Base-by-base conservation (phyloP, 2,329 filamentous ascomycete genomes). In the Nectriaceae sp. region DNA sequence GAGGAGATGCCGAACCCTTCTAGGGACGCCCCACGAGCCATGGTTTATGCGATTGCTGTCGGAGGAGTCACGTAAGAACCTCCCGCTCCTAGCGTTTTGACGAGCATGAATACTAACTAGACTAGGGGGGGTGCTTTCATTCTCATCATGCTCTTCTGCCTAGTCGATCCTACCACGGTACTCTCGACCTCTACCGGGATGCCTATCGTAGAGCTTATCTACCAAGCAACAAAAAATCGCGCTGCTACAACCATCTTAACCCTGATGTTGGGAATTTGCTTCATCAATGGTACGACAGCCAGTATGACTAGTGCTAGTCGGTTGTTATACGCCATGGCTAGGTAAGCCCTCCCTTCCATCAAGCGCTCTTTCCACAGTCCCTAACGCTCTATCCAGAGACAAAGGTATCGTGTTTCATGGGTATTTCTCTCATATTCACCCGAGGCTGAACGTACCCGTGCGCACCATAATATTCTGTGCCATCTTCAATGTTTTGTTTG, bases 1-100 rank as follows among this genome's bases (percentile, higher is more conserved):
- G 79, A 82, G 46, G 79, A 82, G 57, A 77, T 82, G 0, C 78
- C 79, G 0, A 66, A 71, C 3, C 78, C 79, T 4, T 64, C 76
- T 15, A 71, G 66, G 26, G 79, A 78, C 41, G 76, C 72, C 0
- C 79, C 79, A 0, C 68, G 68, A 26, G 72, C 76, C 2, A 80
- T 82, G 56, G n/a, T 75, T 1, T 69, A 73, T 41, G 67, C 71
- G n/a, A 67, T 77, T 11, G 54, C 62, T 1, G 68, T 75, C 4
- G 73, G 72, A 20, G 72, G 72, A 4, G 63, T 69, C 15, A 75
- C 71, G 70, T 71, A 50, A 62, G 69, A 61, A n/a, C 5, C 2
- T 3, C 8, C 4, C 3, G 8, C 16, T 29, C 33, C n/a, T 16
- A 16, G 6, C 21, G 37, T 21, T 21, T 18, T 6, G 33, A 16